Percentiles rank a stretch among this genome's conserved stretches.
Conservation (phyloP, 2,329 filamentous ascomycete species). For the Aspergillus novofumigatus region DNA sequence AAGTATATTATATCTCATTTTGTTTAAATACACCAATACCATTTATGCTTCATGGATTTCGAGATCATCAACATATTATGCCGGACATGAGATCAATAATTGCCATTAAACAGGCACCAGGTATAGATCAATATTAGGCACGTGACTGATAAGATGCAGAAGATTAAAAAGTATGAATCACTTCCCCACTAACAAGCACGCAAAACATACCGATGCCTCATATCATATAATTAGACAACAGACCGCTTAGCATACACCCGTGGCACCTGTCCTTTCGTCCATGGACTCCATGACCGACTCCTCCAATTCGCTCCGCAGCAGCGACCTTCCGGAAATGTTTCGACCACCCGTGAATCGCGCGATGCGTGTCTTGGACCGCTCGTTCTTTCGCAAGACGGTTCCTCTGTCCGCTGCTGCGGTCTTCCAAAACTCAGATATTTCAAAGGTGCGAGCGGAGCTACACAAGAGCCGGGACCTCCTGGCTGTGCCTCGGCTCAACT, state of each 20-base stretch:
- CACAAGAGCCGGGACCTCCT: slow-evolving; percentile 64
- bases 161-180: neutral
- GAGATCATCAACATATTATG: neutral
- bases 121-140: slow-evolving; percentile 7
- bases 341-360: slow-evolving; percentile 76
- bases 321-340: slow-evolving; percentile 53
- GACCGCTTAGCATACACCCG: neutral
- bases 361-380: slow-evolving; percentile 74
- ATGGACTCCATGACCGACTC: slow-evolving; percentile 11
- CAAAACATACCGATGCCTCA: neutral
- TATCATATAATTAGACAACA: neutral
- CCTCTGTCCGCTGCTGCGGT: slow-evolving; percentile 75
- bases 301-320: slow-evolving; percentile 18
- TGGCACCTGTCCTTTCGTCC: slow-evolving; percentile 1
- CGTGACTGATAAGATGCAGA: slow-evolving; percentile 21
- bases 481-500: slow-evolving; percentile 57
- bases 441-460: slow-evolving; percentile 64
- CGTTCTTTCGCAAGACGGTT: slow-evolving; percentile 74
- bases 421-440: slow-evolving; percentile 69
- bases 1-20: neutral
- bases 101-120: too few species aligned
- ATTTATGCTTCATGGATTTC: neutral
- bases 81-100: too few species aligned
- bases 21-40: neutral
- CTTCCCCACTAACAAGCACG: neutral